Evolutionary conservation across 2,329 filamentous ascomycete genomes (phyloP).

Genomic region (Rutstroemia sp.): DNA sequence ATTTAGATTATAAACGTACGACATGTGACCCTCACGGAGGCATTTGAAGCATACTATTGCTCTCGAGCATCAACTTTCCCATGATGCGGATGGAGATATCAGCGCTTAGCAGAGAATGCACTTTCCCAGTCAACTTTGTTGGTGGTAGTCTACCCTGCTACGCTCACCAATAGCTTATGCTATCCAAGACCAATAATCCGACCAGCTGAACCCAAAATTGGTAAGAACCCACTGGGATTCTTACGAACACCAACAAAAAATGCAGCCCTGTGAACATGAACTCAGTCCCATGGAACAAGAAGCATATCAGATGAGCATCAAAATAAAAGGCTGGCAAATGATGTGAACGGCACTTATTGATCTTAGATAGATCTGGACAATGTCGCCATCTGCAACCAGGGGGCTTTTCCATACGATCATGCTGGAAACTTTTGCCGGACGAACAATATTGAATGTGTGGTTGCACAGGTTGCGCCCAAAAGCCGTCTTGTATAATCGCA

Average conservation of each 20-base stretch:
- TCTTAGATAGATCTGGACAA: conserved; percentile 9
- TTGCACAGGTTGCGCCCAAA: neutral
- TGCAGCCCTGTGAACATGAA: conserved; percentile 5
- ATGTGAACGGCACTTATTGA: conserved; percentile 7
- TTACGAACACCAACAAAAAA: neutral
- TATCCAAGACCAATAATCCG: neutral
- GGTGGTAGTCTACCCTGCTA: neutral
- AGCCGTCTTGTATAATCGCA: neutral
- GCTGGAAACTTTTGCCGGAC: conserved; percentile 9
- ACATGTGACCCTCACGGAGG: conserved; percentile 5
- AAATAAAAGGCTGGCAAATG: neutral
- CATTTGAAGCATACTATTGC: conserved; percentile 3
- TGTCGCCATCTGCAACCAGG: conserved; percentile 6
- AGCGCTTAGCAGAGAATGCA: neutral
- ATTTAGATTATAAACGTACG: conserved; percentile 6
- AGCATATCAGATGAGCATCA: conserved; percentile 8
- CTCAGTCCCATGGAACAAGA: neutral
- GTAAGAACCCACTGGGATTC: neutral
- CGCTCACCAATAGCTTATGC: neutral
- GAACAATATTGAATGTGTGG: neutral
- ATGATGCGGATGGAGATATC: neutral
- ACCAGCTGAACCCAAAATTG: neutral
- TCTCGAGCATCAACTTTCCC: neutral
- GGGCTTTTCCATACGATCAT: conserved; percentile 1
- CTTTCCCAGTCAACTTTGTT: neutral